phyloP scores from a whole-genome alignment of 495 filamentous ascomycete species.

The Penicillium salamii region DNA sequence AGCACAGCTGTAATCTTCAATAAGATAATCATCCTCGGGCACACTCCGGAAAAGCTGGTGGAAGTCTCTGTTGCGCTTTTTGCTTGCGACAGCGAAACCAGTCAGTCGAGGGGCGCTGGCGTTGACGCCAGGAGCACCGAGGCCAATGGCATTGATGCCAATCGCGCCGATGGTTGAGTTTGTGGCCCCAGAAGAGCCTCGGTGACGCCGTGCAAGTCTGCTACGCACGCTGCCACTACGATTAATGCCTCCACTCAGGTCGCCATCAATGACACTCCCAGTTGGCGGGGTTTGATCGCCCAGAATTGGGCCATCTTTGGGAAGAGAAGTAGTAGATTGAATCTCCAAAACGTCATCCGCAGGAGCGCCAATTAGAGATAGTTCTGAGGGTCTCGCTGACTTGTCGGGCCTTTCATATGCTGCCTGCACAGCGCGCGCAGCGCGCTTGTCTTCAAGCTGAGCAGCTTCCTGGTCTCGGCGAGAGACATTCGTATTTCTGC shows the following conservation, averaged over 20 bases:
- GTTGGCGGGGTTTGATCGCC: slow-evolving; percentile 63
- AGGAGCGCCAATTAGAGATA: slow-evolving; percentile 20
- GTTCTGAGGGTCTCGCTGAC: slow-evolving; percentile 26
- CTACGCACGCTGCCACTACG: slow-evolving; percentile 83
- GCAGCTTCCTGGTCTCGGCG: slow-evolving; percentile 53
- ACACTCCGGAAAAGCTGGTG: slow-evolving; percentile 93
- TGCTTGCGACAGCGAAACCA: slow-evolving; percentile 93
- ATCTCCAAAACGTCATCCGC: slow-evolving; percentile 31
- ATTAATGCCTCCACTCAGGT: slow-evolving; percentile 52
- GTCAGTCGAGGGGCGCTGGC: slow-evolving; percentile 71
- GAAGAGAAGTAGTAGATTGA: slow-evolving; percentile 31
- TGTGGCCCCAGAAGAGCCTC: slow-evolving; percentile 84
- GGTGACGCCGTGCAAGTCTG: slow-evolving; percentile 67
- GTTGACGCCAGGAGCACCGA: slow-evolving; percentile 59
- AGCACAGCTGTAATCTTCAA: slow-evolving; percentile 97
- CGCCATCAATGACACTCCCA: slow-evolving; percentile 67
- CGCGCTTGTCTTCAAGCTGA: slow-evolving; percentile 55
- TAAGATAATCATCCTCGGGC: slow-evolving; percentile 95
- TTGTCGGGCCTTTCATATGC: slow-evolving; percentile 48
- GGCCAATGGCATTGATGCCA: slow-evolving; percentile 58
- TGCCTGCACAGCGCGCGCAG: slow-evolving; percentile 57
- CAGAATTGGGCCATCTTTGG: slow-evolving; percentile 30
- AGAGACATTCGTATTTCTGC: slow-evolving; percentile 36
- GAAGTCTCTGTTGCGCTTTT: slow-evolving; percentile 94
- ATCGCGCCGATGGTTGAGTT: slow-evolving; percentile 69